A percentile compares a stretch with the other conserved stretches of the same genome.
Evolutionary conservation across 371 early-diverging fungal species (phyloP).

Genomic region (Massospora cicadina): DNA sequence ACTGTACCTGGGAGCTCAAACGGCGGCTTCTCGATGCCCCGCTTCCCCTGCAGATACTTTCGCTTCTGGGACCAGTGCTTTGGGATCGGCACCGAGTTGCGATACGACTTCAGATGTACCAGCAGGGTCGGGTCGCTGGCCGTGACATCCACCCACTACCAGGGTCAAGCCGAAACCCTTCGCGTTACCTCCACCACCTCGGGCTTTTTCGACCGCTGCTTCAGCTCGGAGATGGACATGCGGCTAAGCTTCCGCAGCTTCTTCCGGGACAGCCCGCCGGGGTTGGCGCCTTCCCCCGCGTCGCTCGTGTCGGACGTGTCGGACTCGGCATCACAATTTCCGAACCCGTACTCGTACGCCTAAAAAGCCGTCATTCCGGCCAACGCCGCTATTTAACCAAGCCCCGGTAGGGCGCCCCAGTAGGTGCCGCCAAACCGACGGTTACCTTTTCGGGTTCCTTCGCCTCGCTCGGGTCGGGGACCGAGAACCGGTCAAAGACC

Average conservation of each 20-base stretch:
- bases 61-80: slow-evolving; percentile 92
- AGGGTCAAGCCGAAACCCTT: background rate
- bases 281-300: slow-evolving; percentile 22
- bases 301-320: slow-evolving; percentile 15
- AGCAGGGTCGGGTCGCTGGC: slow-evolving; percentile 78
- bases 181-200: slow-evolving; percentile 80
- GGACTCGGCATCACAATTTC: too few relatives aligned
- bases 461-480: too few relatives aligned
- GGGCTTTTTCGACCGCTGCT: slow-evolving; percentile 76
- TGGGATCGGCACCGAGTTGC: slow-evolving; percentile 93
- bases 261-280: slow-evolving; percentile 30
- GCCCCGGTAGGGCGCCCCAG: too few relatives aligned
- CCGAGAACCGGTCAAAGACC: too few relatives aligned
- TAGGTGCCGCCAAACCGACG: too few relatives aligned
- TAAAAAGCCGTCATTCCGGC: too few relatives aligned
- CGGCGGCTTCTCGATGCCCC: slow-evolving; percentile 87
- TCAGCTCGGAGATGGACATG: slow-evolving; percentile 79
- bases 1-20: slow-evolving; percentile 73
- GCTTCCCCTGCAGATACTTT: slow-evolving; percentile 87
- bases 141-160: slow-evolving; percentile 79
- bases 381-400: too few relatives aligned
- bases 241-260: slow-evolving; percentile 38
- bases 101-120: slow-evolving; percentile 72
- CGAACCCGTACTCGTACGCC: too few relatives aligned
- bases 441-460: too few relatives aligned